Evolutionary conservation across 345 rosid genomes (phyloP), one percentile per base, ranked within the genome.

Genomic region (Cardiospermum halicacabum): DNA sequence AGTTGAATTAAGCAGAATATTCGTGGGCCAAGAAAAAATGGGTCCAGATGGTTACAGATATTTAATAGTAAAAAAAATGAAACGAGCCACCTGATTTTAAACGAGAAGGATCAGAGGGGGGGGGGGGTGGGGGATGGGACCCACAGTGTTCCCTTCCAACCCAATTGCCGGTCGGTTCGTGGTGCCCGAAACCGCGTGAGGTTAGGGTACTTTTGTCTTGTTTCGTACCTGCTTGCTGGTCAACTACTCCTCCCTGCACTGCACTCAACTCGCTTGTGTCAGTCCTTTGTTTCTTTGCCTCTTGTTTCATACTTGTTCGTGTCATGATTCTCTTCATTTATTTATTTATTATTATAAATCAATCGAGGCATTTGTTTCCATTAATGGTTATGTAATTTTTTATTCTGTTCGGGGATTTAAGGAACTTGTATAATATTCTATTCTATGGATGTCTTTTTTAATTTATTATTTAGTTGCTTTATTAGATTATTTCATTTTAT

Each of bases 101-200:
- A 9, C 30, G 1, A n/a, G n/a, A n/a, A n/a, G n/a, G n/a, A n/a
- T n/a, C n/a, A n/a, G n/a, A n/a, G n/a, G n/a, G n/a, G n/a, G n/a
- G n/a, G n/a, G n/a, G n/a, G n/a, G n/a, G n/a, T 28, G 32, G 2
- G 1, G 1, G 32, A 72, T 72, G 73, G 75, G 75, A 54, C 64
- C 80, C 42, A 4, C 0, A 3, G 7, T 72, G 80, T 73, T 58
- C 55, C 84, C 74, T 54, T 82, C 75, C 84, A 45, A 75, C 77
- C 80, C 59, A 30, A 9, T 75, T 60, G 80, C 68, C 75, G 71
- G 72, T 72, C 56, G 69, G 63, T 62, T 66, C 10, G 53, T 57
- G 28, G 61, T 40, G 9, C 27, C 39, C 65, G 9, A 16, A 1
- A 60, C 75, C 56, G 75, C 60, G 72, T 62, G 47, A 39, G 68